Evolutionary conservation across 768 basidiomycete species (phyloP), one percentile per base, ranked within the genome.

Genomic region (Cyclocybe cylindracea): DNA sequence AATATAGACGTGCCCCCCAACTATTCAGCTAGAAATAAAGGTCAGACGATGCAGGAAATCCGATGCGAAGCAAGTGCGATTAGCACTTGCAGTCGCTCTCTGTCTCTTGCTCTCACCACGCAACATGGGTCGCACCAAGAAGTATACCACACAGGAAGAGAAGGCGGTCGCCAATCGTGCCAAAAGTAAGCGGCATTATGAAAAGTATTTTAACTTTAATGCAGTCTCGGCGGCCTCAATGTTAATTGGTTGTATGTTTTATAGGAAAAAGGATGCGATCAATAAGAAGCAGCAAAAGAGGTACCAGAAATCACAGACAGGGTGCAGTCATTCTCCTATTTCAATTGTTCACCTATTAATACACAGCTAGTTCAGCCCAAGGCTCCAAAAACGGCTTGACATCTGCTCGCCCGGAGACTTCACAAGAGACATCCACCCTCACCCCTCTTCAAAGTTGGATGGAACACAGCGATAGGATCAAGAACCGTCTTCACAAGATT

Each of bases 141-240:
- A 59, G 3, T 57, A 63, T 48, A 32, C 48, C 39, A 63, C 62
- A 16, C 42, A 46, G 10, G 52, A 53, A 29, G 55, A 61, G 44
- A 49, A 44, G 46, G 16, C 14, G 5, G 44, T 50, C 11, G 60
- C 62, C 11, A 61, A 59, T 39, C 50, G 51, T 5, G 56, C 52
- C 24, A 61, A 63, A 43, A 56, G 55, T 35, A 47, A 54, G 29
- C 43, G 55, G n/a, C 46, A 53, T 38, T 63, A 63, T 51, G 39
- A 57, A 14, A 57, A 51, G 62, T 61, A 58, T 2, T 40, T 42
- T 40, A 29, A 39, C 18, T 18, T 42, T 42, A 13, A 42, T 9
- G 18, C 41, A 42, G 41, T 42, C 24, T 24, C 5, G 24, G 24
- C 24, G 24, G 24, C 24, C 24, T 24, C 24, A 24, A 24, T 24